Conservation (phyloP, 2,329 filamentous ascomycete genomes). For the Penicillium sp. region DNA sequence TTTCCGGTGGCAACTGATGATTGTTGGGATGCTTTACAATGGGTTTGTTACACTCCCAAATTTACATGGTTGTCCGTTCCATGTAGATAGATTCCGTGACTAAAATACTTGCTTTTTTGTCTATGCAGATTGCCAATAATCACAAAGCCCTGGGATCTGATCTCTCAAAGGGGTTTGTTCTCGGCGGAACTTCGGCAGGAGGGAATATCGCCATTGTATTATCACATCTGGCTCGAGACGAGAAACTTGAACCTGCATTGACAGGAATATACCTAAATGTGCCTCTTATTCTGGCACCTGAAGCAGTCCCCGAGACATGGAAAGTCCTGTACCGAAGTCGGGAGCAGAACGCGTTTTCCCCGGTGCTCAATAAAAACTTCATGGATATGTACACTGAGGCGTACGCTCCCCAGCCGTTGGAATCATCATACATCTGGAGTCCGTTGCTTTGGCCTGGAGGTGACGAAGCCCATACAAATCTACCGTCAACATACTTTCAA, state of each 20-base stretch:
- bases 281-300: not conserved
- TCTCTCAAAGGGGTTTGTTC: not conserved
- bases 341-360: constrained; percentile 2
- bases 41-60: too few species aligned
- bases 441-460: not conserved
- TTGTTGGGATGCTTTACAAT: too few species aligned
- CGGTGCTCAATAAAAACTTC: not conserved
- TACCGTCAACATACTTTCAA: constrained; percentile 24
- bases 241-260: not conserved
- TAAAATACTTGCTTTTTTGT: too few species aligned
- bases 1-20: too few species aligned
- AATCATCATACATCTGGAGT: not conserved
- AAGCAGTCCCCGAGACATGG: not conserved
- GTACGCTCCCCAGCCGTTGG: not conserved
- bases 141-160: not conserved
- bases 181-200: constrained; percentile 8
- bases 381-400: too few species aligned
- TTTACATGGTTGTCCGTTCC: too few species aligned
- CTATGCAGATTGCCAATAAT: not conserved
- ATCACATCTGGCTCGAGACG: not conserved
- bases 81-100: too few species aligned
- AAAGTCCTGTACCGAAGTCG: not conserved
- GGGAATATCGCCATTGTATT: not conserved
- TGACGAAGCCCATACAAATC: constrained; percentile 23
- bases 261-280: not conserved